These are phyloP conservation scores for Schrenkiella parvula DNA, from an alignment of 345 rosid genomes.

Conservation along the genomic window DNA sequence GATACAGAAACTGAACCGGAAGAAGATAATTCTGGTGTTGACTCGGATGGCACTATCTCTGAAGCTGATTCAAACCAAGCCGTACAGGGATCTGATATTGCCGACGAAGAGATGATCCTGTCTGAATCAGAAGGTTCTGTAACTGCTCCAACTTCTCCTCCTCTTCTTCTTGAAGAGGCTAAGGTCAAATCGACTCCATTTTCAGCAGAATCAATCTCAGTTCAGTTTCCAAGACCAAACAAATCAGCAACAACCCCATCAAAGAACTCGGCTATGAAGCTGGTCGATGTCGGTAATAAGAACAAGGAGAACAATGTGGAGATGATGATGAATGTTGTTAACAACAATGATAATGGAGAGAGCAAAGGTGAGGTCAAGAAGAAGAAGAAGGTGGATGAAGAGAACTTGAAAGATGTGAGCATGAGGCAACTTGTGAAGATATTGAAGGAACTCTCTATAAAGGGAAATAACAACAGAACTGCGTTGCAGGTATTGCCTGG, in stretches of 20 bases:
- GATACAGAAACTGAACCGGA: constrained; percentile 7
- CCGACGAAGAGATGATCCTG: constrained; percentile 15
- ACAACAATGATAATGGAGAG: constrained; percentile 9
- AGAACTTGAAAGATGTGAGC: constrained; percentile 33
- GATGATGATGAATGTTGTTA: constrained; percentile 18
- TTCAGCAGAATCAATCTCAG: constrained; percentile 31
- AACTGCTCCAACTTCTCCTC: not conserved
- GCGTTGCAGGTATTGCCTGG: constrained; percentile 26
- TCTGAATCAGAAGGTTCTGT: constrained; percentile 8
- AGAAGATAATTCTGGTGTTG: constrained; percentile 3
- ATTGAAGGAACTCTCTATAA: constrained; percentile 30
- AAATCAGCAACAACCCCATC: constrained; percentile 14
- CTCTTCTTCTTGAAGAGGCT: not conserved
- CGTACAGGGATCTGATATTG: constrained; percentile 20
- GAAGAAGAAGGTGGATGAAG: constrained; percentile 29
- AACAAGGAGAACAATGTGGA: constrained; percentile 27
- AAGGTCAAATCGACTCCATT: constrained; percentile 15
- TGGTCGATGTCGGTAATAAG: not conserved
- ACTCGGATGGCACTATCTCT: constrained; percentile 19
- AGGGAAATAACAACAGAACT: constrained; percentile 18
- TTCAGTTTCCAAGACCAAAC: constrained; percentile 30
- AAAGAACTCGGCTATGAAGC: constrained; percentile 28
- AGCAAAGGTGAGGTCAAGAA: constrained; percentile 35
- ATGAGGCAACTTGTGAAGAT: constrained; percentile 41
- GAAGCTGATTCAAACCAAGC: constrained; percentile 30